Percentiles rank a stretch among this genome's conserved stretches.
These are phyloP conservation scores for Xylaria curta DNA, from an alignment of 495 filamentous ascomycete species.

Conservation along the genomic window DNA sequence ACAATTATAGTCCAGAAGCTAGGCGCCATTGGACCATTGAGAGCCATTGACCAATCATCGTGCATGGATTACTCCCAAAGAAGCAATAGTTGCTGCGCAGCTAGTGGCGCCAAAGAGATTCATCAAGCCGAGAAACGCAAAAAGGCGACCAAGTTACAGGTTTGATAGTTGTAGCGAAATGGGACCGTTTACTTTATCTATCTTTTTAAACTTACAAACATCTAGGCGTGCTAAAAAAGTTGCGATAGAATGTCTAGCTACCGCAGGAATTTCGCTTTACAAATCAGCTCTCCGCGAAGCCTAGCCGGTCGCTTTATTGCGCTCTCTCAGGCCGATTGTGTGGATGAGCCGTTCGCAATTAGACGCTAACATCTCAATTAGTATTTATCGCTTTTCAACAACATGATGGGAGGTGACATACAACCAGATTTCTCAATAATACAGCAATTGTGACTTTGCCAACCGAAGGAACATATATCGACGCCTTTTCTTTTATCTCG, in stretches of 20 bases:
- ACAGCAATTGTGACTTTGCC: constrained; percentile 98
- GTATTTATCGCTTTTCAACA: background rate
- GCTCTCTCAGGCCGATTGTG: constrained; percentile 38
- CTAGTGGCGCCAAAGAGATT: background rate
- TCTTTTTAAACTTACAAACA: background rate
- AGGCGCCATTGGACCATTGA: background rate
- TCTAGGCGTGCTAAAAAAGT: background rate
- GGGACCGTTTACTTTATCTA: background rate
- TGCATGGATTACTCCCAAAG: background rate
- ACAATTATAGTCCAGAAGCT: background rate
- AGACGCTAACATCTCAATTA: constrained; percentile 40
- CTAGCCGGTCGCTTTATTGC: constrained; percentile 44
- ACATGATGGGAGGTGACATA: constrained; percentile 51
- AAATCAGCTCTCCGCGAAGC: constrained; percentile 43
- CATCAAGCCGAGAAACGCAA: too few relatives aligned
- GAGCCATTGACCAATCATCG: background rate
- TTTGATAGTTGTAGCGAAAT: background rate
- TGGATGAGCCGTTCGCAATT: constrained; percentile 49
- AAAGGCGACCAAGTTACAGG: background rate
- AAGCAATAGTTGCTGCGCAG: constrained; percentile 7
- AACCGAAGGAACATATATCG: constrained; percentile 96
- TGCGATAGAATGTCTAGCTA: background rate
- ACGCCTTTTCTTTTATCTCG: constrained; percentile 88
- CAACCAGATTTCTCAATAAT: constrained; percentile 84
- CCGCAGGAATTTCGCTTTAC: background rate